phyloP scores from a whole-genome alignment of 225 moss, liverwort and hornwort species.

The Pleurozium schreberi region DNA sequence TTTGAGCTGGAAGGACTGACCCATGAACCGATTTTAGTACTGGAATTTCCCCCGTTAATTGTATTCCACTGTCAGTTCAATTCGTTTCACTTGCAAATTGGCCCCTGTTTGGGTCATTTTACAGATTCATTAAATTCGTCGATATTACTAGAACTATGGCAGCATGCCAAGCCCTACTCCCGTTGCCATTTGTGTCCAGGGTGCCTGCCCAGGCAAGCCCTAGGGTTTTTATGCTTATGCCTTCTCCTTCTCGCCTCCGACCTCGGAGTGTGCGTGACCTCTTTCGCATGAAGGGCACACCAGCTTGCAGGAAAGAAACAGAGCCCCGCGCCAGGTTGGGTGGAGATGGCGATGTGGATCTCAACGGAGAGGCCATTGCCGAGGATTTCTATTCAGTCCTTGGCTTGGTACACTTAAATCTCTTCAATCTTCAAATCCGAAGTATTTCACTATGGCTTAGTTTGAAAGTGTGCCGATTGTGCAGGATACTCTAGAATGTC shows the following conservation, averaged over 20 bases:
- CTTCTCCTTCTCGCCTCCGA: not conserved
- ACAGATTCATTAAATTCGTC: slow-evolving; percentile 2
- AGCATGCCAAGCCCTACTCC: slow-evolving; percentile 12
- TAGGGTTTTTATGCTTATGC: not conserved
- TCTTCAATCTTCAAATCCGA: not conserved
- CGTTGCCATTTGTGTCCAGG: slow-evolving; percentile 15
- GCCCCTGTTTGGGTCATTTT: not conserved
- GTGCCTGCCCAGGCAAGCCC: not conserved
- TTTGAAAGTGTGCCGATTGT: not conserved
- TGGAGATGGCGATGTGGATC: slow-evolving; percentile 54
- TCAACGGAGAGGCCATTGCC: slow-evolving; percentile 31
- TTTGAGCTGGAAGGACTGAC: not conserved
- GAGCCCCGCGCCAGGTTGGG: slow-evolving; percentile 49
- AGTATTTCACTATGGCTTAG: not conserved
- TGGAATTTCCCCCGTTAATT: not conserved
- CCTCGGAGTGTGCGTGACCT: not conserved
- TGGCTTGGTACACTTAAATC: slow-evolving; percentile 48
- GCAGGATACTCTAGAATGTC: not conserved
- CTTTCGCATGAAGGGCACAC: not conserved
- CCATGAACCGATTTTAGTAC: not conserved
- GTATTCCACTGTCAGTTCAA: not conserved
- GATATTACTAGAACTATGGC: slow-evolving; percentile 24
- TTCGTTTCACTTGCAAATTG: not conserved
- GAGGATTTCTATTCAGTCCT: slow-evolving; percentile 97
- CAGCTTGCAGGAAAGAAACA: not conserved